These are phyloP conservation scores for Phytophthora tubulina DNA, from an alignment of 352 stramenopile species.

Conservation along the genomic window DNA sequence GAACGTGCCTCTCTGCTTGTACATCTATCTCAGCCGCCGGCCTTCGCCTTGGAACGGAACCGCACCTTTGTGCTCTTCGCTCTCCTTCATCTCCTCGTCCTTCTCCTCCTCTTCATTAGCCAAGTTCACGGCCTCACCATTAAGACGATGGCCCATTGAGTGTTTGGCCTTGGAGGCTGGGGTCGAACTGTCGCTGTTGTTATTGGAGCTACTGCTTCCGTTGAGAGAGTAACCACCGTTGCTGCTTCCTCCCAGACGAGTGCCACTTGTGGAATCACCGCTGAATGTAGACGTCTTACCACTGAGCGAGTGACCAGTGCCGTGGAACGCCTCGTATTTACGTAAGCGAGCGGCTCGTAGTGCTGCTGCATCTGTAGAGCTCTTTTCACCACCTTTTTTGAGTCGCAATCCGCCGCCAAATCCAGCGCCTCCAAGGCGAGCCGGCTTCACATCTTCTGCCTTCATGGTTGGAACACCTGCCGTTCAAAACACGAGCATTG, in stretches of 20 bases:
- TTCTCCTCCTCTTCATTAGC: conserved; percentile 47
- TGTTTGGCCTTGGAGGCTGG: conserved; percentile 21
- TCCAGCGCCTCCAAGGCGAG: conserved; percentile 46
- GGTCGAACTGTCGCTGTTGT: conserved; percentile 4
- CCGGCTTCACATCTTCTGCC: conserved; percentile 48
- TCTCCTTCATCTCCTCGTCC: conserved; percentile 41
- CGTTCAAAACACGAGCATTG: not conserved
- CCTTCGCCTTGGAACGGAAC: conserved; percentile 78
- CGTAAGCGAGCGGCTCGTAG: conserved; percentile 77
- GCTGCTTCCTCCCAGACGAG: conserved; percentile 39
- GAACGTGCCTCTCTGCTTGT: conserved; percentile 6
- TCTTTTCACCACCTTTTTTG: conserved; percentile 73
- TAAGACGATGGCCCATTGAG: conserved; percentile 38
- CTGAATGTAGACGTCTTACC: conserved; percentile 55
- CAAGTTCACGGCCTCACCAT: conserved; percentile 37
- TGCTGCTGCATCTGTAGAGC: conserved; percentile 65
- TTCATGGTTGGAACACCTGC: conserved; percentile 79
- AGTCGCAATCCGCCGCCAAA: conserved; percentile 70
- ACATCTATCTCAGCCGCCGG: conserved; percentile 60
- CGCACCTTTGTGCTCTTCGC: conserved; percentile 42
- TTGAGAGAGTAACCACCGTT: conserved; percentile 35
- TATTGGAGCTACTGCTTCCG: conserved; percentile 15
- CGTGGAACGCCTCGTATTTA: conserved; percentile 89
- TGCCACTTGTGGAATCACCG: conserved; percentile 16
- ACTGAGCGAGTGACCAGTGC: conserved; percentile 79